Base-by-base conservation (phyloP, 1,284 basidiomycete species). In the Uromyces viciae-fabae region DNA sequence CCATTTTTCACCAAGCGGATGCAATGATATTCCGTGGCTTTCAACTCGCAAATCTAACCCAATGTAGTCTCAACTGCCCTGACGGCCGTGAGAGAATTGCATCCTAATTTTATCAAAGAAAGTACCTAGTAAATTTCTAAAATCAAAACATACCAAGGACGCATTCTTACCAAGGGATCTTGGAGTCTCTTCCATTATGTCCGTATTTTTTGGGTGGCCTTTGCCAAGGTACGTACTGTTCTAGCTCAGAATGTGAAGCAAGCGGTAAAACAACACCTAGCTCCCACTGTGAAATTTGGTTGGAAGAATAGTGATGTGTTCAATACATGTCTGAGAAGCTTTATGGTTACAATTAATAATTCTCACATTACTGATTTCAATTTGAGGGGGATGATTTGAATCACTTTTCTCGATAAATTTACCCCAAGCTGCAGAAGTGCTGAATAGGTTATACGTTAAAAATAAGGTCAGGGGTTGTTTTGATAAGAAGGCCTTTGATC, bases 401-500 rank as follows among this genome's bases (percentile, higher is more conserved):
- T 49, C 69, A 3, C 68, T 22, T 56, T 62, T 58, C 33, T 28
- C 15, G 22, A 4, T 46, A 38, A 71, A 56, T 25, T 66, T 80
- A 52, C 78, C 78, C 78, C 78, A 80, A 73, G 78, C 78, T 40
- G 78, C 78, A 17, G 78, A 69, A 46, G 78, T 80, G 54, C 78
- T 80, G 38, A 40, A 17, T 14, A 19, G n/a, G 25, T n/a, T n/a
- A n/a, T n/a, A n/a, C n/a, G n/a, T n/a, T n/a, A n/a, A n/a, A n/a
- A n/a, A n/a, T n/a, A n/a, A n/a, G n/a, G n/a, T n/a, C n/a, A n/a
- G n/a, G n/a, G n/a, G n/a, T n/a, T n/a, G n/a, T n/a, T n/a, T n/a
- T n/a, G n/a, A n/a, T n/a, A n/a, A n/a, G n/a, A n/a, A n/a, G n/a
- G 9, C 31, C 9, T n/a, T 28, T 9, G 42, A 60, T 73, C 4